Percentiles rank a stretch among this genome's conserved stretches.
phyloP scores from a whole-genome alignment of 805 yeast species.

The Candida koratica region DNA sequence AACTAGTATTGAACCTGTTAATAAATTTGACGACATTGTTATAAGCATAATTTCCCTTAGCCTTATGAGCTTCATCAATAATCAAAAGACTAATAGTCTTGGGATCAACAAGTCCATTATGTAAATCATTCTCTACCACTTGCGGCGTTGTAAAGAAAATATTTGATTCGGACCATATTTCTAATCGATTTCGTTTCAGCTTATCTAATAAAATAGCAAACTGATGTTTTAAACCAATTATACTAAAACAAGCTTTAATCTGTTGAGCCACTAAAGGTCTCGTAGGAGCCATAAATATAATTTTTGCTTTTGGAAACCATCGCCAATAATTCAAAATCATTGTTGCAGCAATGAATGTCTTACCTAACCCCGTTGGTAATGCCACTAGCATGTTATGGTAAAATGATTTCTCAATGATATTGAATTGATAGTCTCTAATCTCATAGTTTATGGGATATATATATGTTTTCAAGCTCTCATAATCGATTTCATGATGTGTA shows the following conservation, averaged over 20 bases:
- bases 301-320: conserved; percentile 78
- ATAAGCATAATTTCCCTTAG: conserved; percentile 87
- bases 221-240: conserved; percentile 72
- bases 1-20: conserved; percentile 52
- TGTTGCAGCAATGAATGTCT: conserved; percentile 92
- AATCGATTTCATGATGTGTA: conserved; percentile 25
- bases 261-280: conserved; percentile 95
- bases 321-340: conserved; percentile 85
- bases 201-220: conserved; percentile 76
- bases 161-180: conserved; percentile 71
- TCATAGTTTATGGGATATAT: conserved; percentile 84
- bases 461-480: conserved; percentile 35
- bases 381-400: conserved; percentile 78
- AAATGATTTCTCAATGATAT: conserved; percentile 70
- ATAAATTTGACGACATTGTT: conserved; percentile 69
- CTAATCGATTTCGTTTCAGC: conserved; percentile 54
- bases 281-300: conserved; percentile 96
- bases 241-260: conserved; percentile 83
- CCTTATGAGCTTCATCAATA: conserved; percentile 94
- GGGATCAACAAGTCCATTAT: conserved; percentile 72
- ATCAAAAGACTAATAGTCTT: conserved; percentile 70
- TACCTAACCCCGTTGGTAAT: conserved; percentile 95
- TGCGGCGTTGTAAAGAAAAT: conserved; percentile 96
- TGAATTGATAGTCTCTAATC: conserved; percentile 82
- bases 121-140: conserved; percentile 86